Evolutionary conservation across 2,329 filamentous ascomycete genomes (phyloP).

Genomic region (Fusarium sp.): DNA sequence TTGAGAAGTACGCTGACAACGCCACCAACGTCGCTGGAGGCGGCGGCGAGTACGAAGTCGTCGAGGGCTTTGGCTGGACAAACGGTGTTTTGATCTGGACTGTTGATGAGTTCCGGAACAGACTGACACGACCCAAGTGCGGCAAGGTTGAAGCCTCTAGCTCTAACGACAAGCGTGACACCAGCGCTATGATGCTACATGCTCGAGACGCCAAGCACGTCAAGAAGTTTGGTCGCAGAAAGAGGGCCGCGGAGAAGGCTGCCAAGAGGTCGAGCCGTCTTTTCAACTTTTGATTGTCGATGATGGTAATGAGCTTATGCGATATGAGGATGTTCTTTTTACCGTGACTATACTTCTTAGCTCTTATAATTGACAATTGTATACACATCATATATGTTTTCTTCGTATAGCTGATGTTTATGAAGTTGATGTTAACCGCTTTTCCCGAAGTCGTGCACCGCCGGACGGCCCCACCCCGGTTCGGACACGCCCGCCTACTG

Average conservation of each 20-base stretch:
- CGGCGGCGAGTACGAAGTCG: constrained; percentile 78
- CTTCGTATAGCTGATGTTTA: neutral
- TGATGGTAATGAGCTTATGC: constrained; percentile 9
- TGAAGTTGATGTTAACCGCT: neutral
- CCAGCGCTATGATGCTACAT: constrained; percentile 64
- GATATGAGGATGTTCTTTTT: constrained; percentile 8
- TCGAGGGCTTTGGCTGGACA: constrained; percentile 80
- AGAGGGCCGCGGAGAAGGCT: constrained; percentile 33
- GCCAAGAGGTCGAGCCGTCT: constrained; percentile 33
- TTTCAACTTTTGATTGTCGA: constrained; percentile 17
- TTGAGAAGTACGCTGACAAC: constrained; percentile 78
- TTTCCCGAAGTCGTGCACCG: neutral
- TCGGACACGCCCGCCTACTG: neutral
- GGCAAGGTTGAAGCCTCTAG: constrained; percentile 64
- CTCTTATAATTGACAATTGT: neutral
- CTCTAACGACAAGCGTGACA: constrained; percentile 53
- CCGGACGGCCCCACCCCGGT: constrained; percentile 12
- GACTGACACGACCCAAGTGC: constrained; percentile 70
- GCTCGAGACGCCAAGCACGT: constrained; percentile 63
- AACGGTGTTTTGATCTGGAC: constrained; percentile 79
- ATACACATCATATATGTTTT: neutral
- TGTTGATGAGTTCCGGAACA: constrained; percentile 72
- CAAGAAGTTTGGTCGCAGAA: constrained; percentile 62
- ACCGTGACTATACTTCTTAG: constrained; percentile 5
- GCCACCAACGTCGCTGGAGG: constrained; percentile 73